A percentile compares a stretch with the other conserved stretches of the same genome.
Evolutionary conservation across 345 rosid species (phyloP).

Genomic region (Lenwebbia sp.): DNA sequence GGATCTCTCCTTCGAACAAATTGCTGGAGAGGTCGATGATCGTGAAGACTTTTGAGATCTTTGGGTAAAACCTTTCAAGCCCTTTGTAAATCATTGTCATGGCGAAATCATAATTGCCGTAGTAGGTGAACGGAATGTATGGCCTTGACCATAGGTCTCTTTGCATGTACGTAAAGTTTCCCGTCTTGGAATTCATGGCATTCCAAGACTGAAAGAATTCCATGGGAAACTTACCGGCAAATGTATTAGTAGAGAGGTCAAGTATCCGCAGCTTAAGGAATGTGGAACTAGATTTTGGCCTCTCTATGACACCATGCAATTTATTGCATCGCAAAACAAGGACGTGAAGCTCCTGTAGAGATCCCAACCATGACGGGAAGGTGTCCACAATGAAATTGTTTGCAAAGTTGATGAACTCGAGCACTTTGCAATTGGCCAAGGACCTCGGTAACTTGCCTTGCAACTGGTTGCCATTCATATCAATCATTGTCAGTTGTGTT

Average conservation of each 20-base stretch:
- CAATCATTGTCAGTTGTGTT: background rate
- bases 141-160: accelerated
- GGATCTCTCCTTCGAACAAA: constrained; percentile 3
- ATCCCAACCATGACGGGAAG: constrained; percentile 13
- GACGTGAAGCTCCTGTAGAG: background rate
- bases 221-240: background rate
- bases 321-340: constrained; percentile 2
- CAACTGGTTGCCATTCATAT: background rate
- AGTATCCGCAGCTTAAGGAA: constrained; percentile 5
- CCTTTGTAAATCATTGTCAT: background rate
- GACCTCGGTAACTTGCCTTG: background rate
- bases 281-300: background rate
- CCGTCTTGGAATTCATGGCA: constrained; percentile 1
- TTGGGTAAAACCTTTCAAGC: background rate
- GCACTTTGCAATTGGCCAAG: background rate
- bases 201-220: constrained; percentile 6
- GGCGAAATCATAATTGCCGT: background rate
- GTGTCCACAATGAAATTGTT: constrained; percentile 4
- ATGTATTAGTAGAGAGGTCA: constrained; percentile 2
- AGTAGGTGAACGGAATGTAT: no score
- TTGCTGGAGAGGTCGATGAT: constrained; percentile 3
- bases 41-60: background rate
- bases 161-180: no score
- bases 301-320: background rate
- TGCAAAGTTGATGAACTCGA: constrained; percentile 1